Base-by-base conservation (phyloP, 208 protist genomes). In the Crithidia fasciculata region DNA sequence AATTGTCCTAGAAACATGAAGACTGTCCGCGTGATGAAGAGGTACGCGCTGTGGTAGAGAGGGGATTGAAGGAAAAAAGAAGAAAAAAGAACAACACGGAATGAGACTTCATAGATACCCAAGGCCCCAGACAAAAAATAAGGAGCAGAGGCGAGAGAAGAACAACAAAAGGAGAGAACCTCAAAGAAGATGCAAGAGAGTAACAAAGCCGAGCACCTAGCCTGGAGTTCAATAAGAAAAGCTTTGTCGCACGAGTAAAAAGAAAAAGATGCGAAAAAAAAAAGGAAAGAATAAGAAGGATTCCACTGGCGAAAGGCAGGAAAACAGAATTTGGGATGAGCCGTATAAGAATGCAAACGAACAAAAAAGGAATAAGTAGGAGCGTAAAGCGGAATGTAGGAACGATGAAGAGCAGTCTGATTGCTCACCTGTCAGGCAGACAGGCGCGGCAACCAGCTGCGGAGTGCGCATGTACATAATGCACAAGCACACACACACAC, bases 161-260 rank as follows among this genome's bases (percentile, higher is more conserved):
- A 63, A 52, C 6, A 50, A 44, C n/a, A 9, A 6, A 37, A 52
- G 45, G 5, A 15, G 39, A 5, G 9, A 45, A 62, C 13, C 45
- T 49, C 47, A 57, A 65, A 54, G 9, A 66, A 37, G 60, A 57
- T 66, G 43, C 19, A 59, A 60, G 60, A 45, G 52, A 44, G 37
- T 52, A 63, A 52, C 55, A 45, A 69, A 69, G 52, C 9, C n/a
- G 52, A 59, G n/a, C 59, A 50, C n/a, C 10, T 63, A 10, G 10
- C 10, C 43, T 63, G 59, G 18, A 63, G 59, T 15, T 12, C 8
- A 39, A 19, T 16, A 37, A 39, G 13, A 39, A 9, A 16, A 63
- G 41, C 59, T 28, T 28, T 28, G 28, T 28, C 28, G 28, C 28
- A 28, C 28, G 28, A 28, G 1, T 28, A 28, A 28, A 37, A 63